These are phyloP conservation scores for Simplicillium aogashimaense DNA, from an alignment of 2,329 filamentous ascomycete species.

Conservation along the genomic window DNA sequence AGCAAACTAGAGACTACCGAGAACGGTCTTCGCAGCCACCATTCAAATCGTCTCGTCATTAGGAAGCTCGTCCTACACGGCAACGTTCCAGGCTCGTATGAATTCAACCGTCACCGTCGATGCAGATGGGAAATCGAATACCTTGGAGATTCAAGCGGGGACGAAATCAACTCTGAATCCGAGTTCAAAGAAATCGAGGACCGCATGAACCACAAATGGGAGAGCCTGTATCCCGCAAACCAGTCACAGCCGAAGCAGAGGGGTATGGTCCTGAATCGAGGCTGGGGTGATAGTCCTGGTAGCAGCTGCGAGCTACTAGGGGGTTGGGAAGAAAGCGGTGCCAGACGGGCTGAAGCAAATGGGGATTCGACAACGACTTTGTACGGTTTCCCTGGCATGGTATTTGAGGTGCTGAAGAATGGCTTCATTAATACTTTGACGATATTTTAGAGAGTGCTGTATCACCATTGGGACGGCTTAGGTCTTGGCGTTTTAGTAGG, in stretches of 20 bases:
- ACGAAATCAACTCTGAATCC: conserved; percentile 61
- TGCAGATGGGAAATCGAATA: conserved; percentile 75
- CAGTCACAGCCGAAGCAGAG: conserved; percentile 42
- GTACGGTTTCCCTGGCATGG: conserved; percentile 85
- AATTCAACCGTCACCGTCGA: conserved; percentile 88
- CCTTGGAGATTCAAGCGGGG: conserved; percentile 30
- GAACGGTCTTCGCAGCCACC: conserved; percentile 27
- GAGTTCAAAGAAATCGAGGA: conserved; percentile 64
- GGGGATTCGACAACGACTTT: conserved; percentile 66
- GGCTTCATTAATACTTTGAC: conserved; percentile 83
- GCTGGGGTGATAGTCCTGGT: conserved; percentile 84
- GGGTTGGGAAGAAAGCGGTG: conserved; percentile 70
- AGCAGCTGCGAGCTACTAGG: conserved; percentile 80
- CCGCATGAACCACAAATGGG: conserved; percentile 60
- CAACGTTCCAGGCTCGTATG: conserved; percentile 91
- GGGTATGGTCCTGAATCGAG: conserved; percentile 84
- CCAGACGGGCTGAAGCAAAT: conserved; percentile 41
- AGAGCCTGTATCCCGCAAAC: conserved; percentile 48
- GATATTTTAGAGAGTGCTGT: conserved; percentile 50
- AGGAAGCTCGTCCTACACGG: conserved; percentile 91
- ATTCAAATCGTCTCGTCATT: conserved; percentile 62
- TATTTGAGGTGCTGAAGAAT: conserved; percentile 94
- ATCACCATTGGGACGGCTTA: no score
- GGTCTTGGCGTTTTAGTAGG: no score
- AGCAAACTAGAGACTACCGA: conserved; percentile 12